phyloP scores from a whole-genome alignment of 2,329 filamentous ascomycete genomes.

The Alternaria gaisen region DNA sequence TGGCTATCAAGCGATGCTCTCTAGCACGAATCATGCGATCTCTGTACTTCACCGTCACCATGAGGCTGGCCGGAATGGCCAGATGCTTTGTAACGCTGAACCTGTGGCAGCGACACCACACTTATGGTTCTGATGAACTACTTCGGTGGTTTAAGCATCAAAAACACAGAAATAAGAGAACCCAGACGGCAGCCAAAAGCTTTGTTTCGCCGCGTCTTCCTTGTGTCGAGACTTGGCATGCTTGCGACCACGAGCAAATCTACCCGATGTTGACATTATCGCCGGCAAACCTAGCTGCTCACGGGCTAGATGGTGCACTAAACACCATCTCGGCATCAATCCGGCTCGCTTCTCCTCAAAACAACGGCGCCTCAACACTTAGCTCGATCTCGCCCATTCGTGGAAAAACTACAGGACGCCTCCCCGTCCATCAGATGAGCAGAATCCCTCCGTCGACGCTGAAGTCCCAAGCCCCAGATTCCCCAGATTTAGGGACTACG shows the following conservation, averaged over 20 bases:
- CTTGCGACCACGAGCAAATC: slow-evolving; percentile 15
- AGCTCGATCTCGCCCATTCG: slow-evolving; percentile 31
- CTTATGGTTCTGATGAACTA: neutral
- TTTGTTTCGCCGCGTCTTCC: slow-evolving; percentile 25
- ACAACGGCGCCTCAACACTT: slow-evolving; percentile 15
- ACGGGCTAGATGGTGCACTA: slow-evolving; percentile 25
- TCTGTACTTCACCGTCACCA: neutral
- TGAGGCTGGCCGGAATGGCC: neutral
- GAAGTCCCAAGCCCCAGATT: slow-evolving; percentile 40
- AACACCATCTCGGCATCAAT: slow-evolving; percentile 21
- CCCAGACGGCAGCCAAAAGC: slow-evolving; percentile 36
- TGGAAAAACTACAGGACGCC: slow-evolving; percentile 33
- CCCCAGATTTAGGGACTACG: slow-evolving; percentile 16
- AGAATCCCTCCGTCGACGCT: slow-evolving; percentile 17
- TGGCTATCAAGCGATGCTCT: slow-evolving; percentile 11
- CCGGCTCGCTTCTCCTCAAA: slow-evolving; percentile 16
- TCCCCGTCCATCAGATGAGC: slow-evolving; percentile 27
- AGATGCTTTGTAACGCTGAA: neutral
- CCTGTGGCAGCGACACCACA: neutral
- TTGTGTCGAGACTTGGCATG: slow-evolving; percentile 35
- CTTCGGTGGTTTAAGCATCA: slow-evolving; percentile 4
- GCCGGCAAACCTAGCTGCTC: slow-evolving; percentile 30
- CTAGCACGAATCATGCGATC: slow-evolving; percentile 12
- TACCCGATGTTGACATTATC: slow-evolving; percentile 22
- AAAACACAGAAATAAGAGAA: slow-evolving; percentile 26